Base-by-base conservation (phyloP, 2,329 filamentous ascomycete species). In the Venturia asperata region DNA sequence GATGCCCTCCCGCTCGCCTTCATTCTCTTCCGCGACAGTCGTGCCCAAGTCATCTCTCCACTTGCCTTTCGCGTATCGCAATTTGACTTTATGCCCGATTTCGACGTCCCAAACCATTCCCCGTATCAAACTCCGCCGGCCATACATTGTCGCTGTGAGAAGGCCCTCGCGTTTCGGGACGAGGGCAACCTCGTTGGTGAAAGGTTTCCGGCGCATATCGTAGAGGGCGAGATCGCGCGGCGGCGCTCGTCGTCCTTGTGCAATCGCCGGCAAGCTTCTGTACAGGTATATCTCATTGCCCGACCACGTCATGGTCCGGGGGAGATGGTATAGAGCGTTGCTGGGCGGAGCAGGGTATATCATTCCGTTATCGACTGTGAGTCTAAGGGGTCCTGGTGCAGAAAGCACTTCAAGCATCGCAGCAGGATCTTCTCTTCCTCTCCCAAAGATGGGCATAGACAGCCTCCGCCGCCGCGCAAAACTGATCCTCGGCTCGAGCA, bases 271-370 rank as follows among this genome's bases (percentile, higher is more conserved):
- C 11, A 65, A 24, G n/a, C 37, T 47, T 65, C 65, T 47, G 37
- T 17, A 47, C 10, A 66, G 65, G 30, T 41, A 66, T 7, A 66
- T 66, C 15, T 66, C 65, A 52, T 66, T 66, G 62, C 65, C 65
- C n/a, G 27, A 34, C 65, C 65, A 66, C n/a, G 65, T 65, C 11
- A 66, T 34, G 1, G 45, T 21, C 17, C 65, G 62, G 30, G 65
- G 65, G 6, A 66, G 63, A 37, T 65, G 62, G 30, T 66, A 66
- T 10, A 66, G n/a, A 11, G 65, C 62, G n/a, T 27, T 60, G 7
- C 45, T 60, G 5, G 61, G 65, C n/a, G 61, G 62, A 3, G 65
- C 49, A 19, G 65, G 65, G 47, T 66, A 66, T 37, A 66, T 65
- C 34, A 55, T 34, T 41, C 39, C 52, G 30, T 61, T 65, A 47